Evolutionary conservation across 208 protist genomes (phyloP).

Genomic region (Trypanosoma scelopori): DNA sequence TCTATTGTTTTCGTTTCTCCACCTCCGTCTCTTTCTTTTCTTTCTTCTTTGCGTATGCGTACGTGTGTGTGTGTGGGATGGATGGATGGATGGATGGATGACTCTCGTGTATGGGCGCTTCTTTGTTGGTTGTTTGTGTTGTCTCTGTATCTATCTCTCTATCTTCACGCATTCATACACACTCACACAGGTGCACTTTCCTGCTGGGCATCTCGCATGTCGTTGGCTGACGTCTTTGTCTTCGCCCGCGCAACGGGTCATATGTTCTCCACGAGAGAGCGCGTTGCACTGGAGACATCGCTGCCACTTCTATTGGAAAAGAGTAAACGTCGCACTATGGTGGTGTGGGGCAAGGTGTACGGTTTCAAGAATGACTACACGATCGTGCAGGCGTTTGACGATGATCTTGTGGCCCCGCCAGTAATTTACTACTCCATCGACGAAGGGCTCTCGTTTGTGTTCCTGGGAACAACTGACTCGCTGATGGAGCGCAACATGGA

Average conservation of each 20-base stretch:
- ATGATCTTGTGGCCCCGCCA: constrained; percentile 71
- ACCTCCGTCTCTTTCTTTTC: not conserved
- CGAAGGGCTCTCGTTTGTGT: constrained; percentile 74
- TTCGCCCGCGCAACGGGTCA: constrained; percentile 60
- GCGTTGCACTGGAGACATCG: constrained; percentile 66
- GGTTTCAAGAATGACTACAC: constrained; percentile 85
- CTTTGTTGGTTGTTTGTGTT: not conserved
- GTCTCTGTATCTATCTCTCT: constrained; percentile 17
- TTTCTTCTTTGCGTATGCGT: not conserved
- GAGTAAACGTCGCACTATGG: constrained; percentile 60
- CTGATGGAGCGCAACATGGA: constrained; percentile 40
- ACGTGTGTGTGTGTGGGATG: no score
- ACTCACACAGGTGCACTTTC: not conserved
- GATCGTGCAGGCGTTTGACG: constrained; percentile 73
- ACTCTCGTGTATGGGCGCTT: no score
- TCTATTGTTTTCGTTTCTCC: not conserved
- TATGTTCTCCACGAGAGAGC: constrained; percentile 71
- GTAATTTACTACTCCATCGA: constrained; percentile 85
- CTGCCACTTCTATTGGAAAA: constrained; percentile 65
- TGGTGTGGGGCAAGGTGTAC: constrained; percentile 85
- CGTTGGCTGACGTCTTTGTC: constrained; percentile 40
- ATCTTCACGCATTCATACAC: not conserved
- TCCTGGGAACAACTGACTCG: constrained; percentile 75
- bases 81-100: no score
- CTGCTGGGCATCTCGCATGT: constrained; percentile 10